Conservation (phyloP, 2,329 filamentous ascomycete genomes). For the Colletotrichum sp. region DNA sequence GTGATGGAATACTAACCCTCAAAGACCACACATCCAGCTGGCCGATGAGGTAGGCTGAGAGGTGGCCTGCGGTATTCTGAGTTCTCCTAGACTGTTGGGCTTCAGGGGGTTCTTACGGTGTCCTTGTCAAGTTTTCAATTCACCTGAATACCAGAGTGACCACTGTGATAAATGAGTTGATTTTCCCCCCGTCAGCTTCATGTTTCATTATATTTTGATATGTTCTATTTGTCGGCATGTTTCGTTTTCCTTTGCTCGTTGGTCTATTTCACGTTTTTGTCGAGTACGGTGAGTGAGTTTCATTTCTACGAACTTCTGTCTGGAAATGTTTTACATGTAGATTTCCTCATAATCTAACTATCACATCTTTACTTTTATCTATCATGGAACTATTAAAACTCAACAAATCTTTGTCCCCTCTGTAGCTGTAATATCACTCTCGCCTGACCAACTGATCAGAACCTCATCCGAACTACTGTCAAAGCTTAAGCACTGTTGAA, state of each 20-base stretch:
- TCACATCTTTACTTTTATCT: rapidly evolving
- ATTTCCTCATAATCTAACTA: background rate
- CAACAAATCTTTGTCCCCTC: rapidly evolving
- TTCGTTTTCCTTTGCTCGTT: background rate
- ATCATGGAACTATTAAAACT: background rate
- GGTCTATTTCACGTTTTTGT: background rate
- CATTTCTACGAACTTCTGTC: background rate
- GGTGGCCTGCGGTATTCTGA: background rate
- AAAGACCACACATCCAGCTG: background rate
- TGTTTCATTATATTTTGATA: too few species aligned
- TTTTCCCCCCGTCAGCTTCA: too few species aligned
- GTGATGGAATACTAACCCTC: background rate
- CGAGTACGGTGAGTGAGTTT: background rate
- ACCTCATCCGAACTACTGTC: background rate
- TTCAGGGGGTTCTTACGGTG: background rate
- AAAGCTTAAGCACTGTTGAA: background rate
- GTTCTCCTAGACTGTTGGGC: background rate
- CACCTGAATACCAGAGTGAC: too few species aligned
- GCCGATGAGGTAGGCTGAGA: background rate
- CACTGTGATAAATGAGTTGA: too few species aligned
- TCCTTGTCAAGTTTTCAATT: too few species aligned
- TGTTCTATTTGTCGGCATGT: background rate
- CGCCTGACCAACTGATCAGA: rapidly evolving
- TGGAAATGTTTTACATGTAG: rapidly evolving
- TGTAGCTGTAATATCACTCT: rapidly evolving